These are phyloP conservation scores for Carex scoparia DNA, from an alignment of 176 grass and related monocot species.

Conservation along the genomic window DNA sequence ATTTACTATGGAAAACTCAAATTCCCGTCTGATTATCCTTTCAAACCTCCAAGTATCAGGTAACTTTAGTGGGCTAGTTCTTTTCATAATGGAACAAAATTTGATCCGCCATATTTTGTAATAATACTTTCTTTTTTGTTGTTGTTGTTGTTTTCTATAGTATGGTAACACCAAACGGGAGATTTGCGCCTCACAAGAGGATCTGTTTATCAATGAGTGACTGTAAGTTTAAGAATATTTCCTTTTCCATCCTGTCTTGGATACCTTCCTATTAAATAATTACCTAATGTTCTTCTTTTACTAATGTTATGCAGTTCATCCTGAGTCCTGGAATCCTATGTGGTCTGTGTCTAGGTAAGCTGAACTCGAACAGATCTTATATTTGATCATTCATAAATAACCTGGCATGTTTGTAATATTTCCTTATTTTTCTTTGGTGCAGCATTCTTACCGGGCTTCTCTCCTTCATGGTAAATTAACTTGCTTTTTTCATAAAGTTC, in stretches of 20 bases:
- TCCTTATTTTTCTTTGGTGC: constrained; percentile 32
- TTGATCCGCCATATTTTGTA: neutral
- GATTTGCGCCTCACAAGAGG: constrained; percentile 86
- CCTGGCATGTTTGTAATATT: constrained; percentile 14
- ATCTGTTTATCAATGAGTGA: constrained; percentile 98
- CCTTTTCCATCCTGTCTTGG: neutral
- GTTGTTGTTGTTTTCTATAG: constrained; percentile 47
- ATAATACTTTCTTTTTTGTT: constrained; percentile 18
- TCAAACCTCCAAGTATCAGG: constrained; percentile 97
- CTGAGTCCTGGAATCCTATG: constrained; percentile 99
- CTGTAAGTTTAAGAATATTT: constrained; percentile 53
- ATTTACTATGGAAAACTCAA: constrained; percentile 99
- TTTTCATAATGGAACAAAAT: neutral
- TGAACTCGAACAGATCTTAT: constrained; percentile 8
- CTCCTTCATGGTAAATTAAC: constrained; percentile 91
- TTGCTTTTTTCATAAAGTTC: neutral
- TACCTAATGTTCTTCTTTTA: constrained; percentile 3
- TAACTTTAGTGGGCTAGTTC: constrained; percentile 22
- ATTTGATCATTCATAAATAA: neutral
- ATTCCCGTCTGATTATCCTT: constrained; percentile 93
- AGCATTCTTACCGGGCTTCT: constrained; percentile 95
- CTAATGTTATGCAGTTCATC: constrained; percentile 69
- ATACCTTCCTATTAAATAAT: neutral
- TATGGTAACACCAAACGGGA: constrained; percentile 92
- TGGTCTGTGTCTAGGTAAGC: constrained; percentile 95